phyloP scores from a whole-genome alignment of 129 eudicot genomes.

The Centella asiatica region DNA sequence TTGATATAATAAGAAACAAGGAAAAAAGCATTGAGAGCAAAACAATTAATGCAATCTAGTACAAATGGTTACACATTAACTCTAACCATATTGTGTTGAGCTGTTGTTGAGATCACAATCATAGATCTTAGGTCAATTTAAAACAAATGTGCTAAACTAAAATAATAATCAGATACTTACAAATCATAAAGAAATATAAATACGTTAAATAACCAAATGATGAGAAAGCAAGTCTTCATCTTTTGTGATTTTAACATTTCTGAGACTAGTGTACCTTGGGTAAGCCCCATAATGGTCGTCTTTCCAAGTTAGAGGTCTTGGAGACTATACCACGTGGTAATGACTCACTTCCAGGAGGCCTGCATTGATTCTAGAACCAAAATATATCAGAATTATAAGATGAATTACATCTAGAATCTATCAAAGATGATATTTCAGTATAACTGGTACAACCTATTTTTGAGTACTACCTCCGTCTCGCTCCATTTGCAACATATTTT shows the following conservation, averaged over 20 bases:
- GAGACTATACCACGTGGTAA: conserved; percentile 79
- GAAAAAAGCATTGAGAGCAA: not conserved
- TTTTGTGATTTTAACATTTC: not conserved
- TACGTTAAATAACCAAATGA: not conserved
- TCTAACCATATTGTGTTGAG: too few relatives aligned
- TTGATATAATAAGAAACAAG: not conserved
- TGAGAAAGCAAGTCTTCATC: not conserved
- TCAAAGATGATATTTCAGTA: not conserved
- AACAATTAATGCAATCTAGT: not conserved
- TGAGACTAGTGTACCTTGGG: conserved; percentile 39
- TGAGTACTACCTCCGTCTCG: not conserved
- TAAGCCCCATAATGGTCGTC: conserved; percentile 81
- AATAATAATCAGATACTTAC: not conserved
- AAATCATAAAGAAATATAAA: not conserved
- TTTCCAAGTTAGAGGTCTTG: conserved; percentile 71
- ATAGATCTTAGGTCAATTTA: not conserved
- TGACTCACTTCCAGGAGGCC: conserved; percentile 64
- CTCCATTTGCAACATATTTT: too few relatives aligned
- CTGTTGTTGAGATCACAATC: not conserved
- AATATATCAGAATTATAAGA: conserved; percentile 16
- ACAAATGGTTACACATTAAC: too few relatives aligned
- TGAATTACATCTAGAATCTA: not conserved
- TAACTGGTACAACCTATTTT: not conserved
- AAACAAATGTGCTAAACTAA: not conserved
- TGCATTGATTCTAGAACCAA: conserved; percentile 50